Percentiles rank a stretch among this genome's conserved stretches.
Conservation (phyloP, 768 basidiomycete genomes). For the Tylopilus sp. region DNA sequence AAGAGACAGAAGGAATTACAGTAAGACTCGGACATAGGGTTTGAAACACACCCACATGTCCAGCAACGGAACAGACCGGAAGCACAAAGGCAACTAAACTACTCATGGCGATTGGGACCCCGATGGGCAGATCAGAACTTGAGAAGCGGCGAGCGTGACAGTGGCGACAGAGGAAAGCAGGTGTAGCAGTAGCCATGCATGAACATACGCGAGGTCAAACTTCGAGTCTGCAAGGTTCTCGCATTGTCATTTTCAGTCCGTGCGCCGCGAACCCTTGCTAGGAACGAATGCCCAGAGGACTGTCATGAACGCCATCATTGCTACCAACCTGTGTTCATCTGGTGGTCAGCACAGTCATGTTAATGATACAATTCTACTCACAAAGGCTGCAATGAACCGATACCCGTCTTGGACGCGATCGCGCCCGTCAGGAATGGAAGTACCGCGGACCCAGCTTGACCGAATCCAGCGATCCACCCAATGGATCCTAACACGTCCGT, state of each 20-base stretch:
- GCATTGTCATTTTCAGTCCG: conserved; percentile 10
- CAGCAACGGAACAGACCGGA: too few relatives aligned
- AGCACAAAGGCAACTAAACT: too few relatives aligned
- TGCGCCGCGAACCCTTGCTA: conserved; percentile 19
- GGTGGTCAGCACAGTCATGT: neutral
- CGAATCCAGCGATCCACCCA: conserved; percentile 66
- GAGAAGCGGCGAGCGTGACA: too few relatives aligned
- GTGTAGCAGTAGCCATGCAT: too few relatives aligned
- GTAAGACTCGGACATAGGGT: too few relatives aligned
- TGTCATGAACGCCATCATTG: conserved; percentile 43
- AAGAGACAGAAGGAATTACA: too few relatives aligned
- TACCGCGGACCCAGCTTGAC: conserved; percentile 68
- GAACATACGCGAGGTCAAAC: too few relatives aligned
- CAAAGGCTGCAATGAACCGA: conserved; percentile 38
- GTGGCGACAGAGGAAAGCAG: too few relatives aligned
- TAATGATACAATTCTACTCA: conserved; percentile 7
- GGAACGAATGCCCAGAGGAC: conserved; percentile 43
- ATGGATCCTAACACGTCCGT: conserved; percentile 41
- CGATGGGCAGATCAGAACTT: too few relatives aligned
- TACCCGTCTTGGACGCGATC: conserved; percentile 58
- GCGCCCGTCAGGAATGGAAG: conserved; percentile 73
- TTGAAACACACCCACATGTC: too few relatives aligned
- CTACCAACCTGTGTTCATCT: conserved; percentile 22
- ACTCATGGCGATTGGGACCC: too few relatives aligned
- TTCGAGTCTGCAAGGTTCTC: neutral